Evolutionary conservation across 306 rosid genomes (phyloP), one percentile per base, ranked within the genome.

Genomic region (Casuarina equisetifolia): DNA sequence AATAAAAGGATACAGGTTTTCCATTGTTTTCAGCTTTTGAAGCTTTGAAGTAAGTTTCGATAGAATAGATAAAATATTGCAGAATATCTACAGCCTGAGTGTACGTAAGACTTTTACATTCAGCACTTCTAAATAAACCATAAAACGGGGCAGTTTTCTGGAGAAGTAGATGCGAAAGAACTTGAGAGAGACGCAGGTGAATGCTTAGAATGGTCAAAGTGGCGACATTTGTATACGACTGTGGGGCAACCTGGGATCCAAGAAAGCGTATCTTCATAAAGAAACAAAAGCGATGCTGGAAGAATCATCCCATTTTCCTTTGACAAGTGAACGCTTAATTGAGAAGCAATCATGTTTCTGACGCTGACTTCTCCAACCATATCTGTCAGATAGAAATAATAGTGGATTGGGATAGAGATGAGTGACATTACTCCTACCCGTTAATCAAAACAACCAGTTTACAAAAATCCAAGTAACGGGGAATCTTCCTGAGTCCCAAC

Each of bases 401-500:
- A 35, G 8, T 11, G 38, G 25, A 12, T 0, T 25, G 15, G 35
- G 36, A 72, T 3, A 2, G 19, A 39, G 80, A 77, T 48, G 66
- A 40, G 19, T 50, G 73, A 82, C 11, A 67, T 36, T 42, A 74
- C 62, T 32, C 48, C 52, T 48, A 84, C 82, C 86, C 40, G 62
- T 63, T 63, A 70, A 61, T 79, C 89, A 83, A 83, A 89, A 79
- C 88, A 44, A 54, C 82, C 79, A 81, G 88, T 77, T 81, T 36
- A 53, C 70, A 36, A n/a, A 32, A 54, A 62, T 84, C 76, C 67
- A 45, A n/a, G 61, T 0, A 42, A n/a, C 55, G 19, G 48, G 19
- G 17, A 70, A 69, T 3, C 50, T 52, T 48, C 35, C 63, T 1
- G 10, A 77, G 80, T 83, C 84, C n/a, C 72, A 89, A 42, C 81